phyloP scores from a whole-genome alignment of 192 early-diverging fungal genomes.

The Coemansia biformis region DNA sequence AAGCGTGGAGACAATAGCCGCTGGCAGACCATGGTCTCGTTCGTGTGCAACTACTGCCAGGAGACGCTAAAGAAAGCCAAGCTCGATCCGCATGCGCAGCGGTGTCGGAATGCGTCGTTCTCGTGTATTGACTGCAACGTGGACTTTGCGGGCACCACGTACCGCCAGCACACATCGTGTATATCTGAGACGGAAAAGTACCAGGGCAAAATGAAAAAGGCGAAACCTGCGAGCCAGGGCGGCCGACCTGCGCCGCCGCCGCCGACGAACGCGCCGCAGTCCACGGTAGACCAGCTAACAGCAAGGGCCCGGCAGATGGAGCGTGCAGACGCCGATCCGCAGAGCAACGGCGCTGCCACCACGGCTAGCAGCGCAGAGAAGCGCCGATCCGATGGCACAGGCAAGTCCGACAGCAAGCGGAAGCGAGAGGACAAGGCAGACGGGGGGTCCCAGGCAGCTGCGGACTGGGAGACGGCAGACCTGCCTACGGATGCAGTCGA shows the following conservation, averaged over 20 bases:
- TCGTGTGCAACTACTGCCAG: slow-evolving; percentile 68
- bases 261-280: slow-evolving; percentile 3
- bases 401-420: slow-evolving; percentile 10
- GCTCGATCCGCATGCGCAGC: slow-evolving; percentile 72
- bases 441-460: slow-evolving; percentile 3
- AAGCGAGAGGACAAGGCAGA: slow-evolving; percentile 23
- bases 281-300: slow-evolving; percentile 39
- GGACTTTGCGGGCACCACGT: slow-evolving; percentile 73
- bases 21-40: slow-evolving; percentile 51
- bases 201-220: slow-evolving; percentile 47
- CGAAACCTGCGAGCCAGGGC: slow-evolving; percentile 3
- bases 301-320: slow-evolving; percentile 20
- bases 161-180: slow-evolving; percentile 80
- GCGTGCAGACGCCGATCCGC: not conserved
- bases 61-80: slow-evolving; percentile 94
- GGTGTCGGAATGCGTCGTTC: slow-evolving; percentile 81
- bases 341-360: not conserved
- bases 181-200: slow-evolving; percentile 95
- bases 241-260: not conserved
- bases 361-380: not conserved
- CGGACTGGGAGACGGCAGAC: slow-evolving; percentile 19
- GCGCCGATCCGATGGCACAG: slow-evolving; percentile 1
- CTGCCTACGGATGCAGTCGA: slow-evolving; percentile 12
- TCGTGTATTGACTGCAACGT: slow-evolving; percentile 87
- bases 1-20: too few species aligned